Evolutionary conservation across 202 grass and related monocot genomes (phyloP).

Genomic region (Bolboschoenoplectus hybrid): DNA sequence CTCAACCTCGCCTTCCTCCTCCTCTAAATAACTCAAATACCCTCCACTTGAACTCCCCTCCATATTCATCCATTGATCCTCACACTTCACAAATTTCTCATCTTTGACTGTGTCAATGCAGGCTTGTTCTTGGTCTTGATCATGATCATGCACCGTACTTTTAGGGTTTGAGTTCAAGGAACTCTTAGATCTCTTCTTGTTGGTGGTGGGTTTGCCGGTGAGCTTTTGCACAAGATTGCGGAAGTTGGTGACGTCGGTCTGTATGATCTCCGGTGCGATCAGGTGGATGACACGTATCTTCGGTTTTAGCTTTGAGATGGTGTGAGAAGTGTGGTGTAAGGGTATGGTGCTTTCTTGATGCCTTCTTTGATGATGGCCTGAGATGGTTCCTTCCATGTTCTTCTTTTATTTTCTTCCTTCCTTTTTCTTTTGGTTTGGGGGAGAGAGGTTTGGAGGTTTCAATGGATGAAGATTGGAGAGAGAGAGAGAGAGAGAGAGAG

Average conservation of each 20-base stretch:
- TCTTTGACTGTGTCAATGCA: slow-evolving; percentile 17
- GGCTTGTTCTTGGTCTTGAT: neutral
- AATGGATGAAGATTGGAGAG: slow-evolving; percentile 26
- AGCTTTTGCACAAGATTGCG: slow-evolving; percentile 81
- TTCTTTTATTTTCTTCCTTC: neutral
- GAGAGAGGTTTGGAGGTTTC: neutral
- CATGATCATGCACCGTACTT: neutral
- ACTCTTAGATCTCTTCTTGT: slow-evolving; percentile 27
- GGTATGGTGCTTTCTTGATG: neutral
- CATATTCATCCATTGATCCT: slow-evolving; percentile 56
- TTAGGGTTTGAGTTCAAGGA: neutral
- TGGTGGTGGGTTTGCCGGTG: slow-evolving; percentile 54
- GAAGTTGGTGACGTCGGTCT: slow-evolving; percentile 81
- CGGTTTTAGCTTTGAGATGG: slow-evolving; percentile 44
- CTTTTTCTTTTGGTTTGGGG: neutral
- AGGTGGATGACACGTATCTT: slow-evolving; percentile 81
- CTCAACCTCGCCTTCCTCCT: slow-evolving; percentile 39
- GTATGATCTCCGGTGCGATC: slow-evolving; percentile 81
- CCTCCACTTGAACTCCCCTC: slow-evolving; percentile 48
- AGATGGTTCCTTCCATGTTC: slow-evolving; percentile 37
- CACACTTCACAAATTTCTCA: slow-evolving; percentile 36
- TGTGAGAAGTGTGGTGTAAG: slow-evolving; percentile 23
- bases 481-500: neutral
- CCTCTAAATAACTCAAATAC: slow-evolving; percentile 70
- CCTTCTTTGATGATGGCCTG: neutral